A percentile compares a stretch with the other conserved stretches of the same genome.
Evolutionary conservation across 768 basidiomycete species (phyloP).

Genomic region (Lactarius psammicola): DNA sequence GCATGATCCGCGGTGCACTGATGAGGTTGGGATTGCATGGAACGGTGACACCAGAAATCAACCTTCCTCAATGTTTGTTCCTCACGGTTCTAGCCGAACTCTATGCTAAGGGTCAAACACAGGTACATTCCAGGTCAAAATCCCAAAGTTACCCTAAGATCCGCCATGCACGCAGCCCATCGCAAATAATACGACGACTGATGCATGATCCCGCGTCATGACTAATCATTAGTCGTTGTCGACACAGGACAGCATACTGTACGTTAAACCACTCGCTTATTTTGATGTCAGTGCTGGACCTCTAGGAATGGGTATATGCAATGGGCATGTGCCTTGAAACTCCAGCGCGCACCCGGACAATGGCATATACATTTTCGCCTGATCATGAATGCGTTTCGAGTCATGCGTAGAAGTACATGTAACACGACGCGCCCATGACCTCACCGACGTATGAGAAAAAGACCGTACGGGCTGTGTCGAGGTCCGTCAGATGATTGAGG

Average conservation of each 20-base stretch:
- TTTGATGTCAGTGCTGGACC: no score
- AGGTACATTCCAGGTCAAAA: constrained; percentile 85
- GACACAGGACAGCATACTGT: background rate
- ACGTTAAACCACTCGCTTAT: background rate
- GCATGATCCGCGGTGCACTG: constrained; percentile 82
- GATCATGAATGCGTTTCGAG: no score
- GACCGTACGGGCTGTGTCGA: background rate
- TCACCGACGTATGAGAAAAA: background rate
- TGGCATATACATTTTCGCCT: no score
- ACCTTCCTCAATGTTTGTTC: constrained; percentile 79
- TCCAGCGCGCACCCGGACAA: background rate
- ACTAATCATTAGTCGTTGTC: background rate
- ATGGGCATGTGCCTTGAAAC: background rate
- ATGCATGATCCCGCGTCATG: background rate
- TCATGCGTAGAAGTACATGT: background rate
- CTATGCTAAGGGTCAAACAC: constrained; percentile 8
- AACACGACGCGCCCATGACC: background rate
- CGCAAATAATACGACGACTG: background rate
- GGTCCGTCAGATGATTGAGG: constrained; percentile 11
- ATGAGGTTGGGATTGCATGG: constrained; percentile 72
- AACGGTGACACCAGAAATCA: constrained; percentile 75
- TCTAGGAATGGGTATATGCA: no score
- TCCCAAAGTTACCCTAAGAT: constrained; percentile 58
- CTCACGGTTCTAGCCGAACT: background rate
- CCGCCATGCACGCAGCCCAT: background rate